Base-by-base conservation (phyloP, 148 eudicot genomes). In the Dianthus caryophyllus region DNA sequence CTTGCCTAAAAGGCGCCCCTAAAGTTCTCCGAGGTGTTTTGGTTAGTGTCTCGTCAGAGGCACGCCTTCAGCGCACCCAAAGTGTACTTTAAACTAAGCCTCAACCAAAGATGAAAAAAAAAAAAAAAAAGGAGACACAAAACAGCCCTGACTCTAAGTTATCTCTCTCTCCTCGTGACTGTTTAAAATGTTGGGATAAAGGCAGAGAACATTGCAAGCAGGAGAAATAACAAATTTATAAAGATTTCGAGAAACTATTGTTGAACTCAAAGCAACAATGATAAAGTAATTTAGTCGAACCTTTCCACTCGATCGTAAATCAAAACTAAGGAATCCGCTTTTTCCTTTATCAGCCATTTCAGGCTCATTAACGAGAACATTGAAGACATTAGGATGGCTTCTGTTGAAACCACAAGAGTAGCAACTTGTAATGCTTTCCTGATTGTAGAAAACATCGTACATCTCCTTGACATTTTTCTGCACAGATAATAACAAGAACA, bases 381-480 rank as follows among this genome's bases (percentile, higher is more conserved):
- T 84, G 50, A 89, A 83, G 25, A 80, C 69, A 66, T 71, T 73
- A 33, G 79, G 27, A 66, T 52, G 27, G 43, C 66, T 78, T 55
- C 86, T 81, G 33, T 75, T 33, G 25, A 79, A 66, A 69, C 75
- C 79, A 66, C 89, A 85, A 26, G 77, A 71, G 44, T 61, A 14
- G 25, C 81, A 73, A 53, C 64, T n/a, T 64, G 81, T 48, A 33
- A 67, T 50, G 72, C 39, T 66, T 75, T 73, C 76, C 39, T 82
- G 63, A 48, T 68, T 47, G 57, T 70, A 75, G 61, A 74, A 41
- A 68, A 70, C 63, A 63, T 81, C 79, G 21, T 79, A 87, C 81
- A 84, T 72, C 69, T 85, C 77, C 71, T 73, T 85, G 73, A 88
- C 86, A 56, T 73, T 77, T 73, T 46, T 76, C 95, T 88, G 86